Evolutionary conservation across 2,329 filamentous ascomycete genomes (phyloP).

Genomic region (Aspergillus intermedius): DNA sequence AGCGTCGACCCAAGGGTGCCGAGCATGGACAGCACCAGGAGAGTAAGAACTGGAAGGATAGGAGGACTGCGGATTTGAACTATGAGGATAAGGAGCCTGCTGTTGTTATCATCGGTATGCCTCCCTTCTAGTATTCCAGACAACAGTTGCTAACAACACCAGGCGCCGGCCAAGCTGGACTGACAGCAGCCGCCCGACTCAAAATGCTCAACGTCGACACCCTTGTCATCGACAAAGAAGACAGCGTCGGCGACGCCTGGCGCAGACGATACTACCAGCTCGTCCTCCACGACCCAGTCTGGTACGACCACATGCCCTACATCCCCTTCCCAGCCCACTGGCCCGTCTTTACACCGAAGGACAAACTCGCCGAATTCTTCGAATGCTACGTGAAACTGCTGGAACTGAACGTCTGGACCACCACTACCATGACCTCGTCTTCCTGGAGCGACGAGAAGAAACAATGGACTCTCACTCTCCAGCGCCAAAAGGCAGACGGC

Average conservation of each 20-base stretch:
- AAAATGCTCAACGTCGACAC: constrained; percentile 53
- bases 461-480: constrained; percentile 52
- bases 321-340: constrained; percentile 58
- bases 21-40: constrained; percentile 48
- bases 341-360: constrained; percentile 66
- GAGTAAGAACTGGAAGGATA: constrained; percentile 56
- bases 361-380: constrained; percentile 64
- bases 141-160: constrained; percentile 1
- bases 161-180: constrained; percentile 57
- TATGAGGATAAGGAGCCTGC: constrained; percentile 50
- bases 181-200: constrained; percentile 53
- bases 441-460: constrained; percentile 47
- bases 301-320: constrained; percentile 53
- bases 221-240: constrained; percentile 54
- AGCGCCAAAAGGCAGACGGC: constrained; percentile 35
- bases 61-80: constrained; percentile 42
- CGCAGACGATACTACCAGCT: constrained; percentile 57
- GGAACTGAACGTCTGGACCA: constrained; percentile 64
- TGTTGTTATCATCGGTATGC: constrained; percentile 56
- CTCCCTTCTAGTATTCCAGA: neutral
- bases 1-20: constrained; percentile 49
- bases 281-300: constrained; percentile 62
- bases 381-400: constrained; percentile 58
- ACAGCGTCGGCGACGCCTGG: constrained; percentile 59
- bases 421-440: constrained; percentile 43